phyloP scores from a whole-genome alignment of 2,329 filamentous ascomycete species.

The Graphilbum ipis-grandicollis region DNA sequence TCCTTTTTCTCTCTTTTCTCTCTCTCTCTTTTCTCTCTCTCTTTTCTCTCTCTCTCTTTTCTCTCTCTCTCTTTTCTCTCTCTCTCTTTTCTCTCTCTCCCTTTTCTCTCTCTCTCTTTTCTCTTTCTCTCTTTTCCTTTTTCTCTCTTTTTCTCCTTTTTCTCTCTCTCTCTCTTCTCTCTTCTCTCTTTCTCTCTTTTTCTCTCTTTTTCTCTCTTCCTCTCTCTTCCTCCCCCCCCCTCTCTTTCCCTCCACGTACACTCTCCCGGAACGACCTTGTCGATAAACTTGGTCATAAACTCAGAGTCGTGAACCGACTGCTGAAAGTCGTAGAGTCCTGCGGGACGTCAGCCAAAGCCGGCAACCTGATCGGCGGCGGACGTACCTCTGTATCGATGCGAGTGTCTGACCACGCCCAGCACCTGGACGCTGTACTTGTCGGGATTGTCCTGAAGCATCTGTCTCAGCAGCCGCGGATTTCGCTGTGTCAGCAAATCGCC shows the following conservation, averaged over 20 bases:
- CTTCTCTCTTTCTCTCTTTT: too few species aligned
- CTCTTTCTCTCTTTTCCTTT: too few species aligned
- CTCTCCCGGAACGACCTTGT: conserved; percentile 54
- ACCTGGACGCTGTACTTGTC: conserved; percentile 49
- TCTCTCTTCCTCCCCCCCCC: too few species aligned
- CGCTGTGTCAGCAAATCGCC: conserved; percentile 17
- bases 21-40: too few species aligned
- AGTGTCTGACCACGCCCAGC: conserved; percentile 57
- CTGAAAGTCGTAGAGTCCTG: conserved; percentile 69
- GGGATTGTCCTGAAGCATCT: conserved; percentile 53
- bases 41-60: too few species aligned
- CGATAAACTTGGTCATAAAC: conserved; percentile 54
- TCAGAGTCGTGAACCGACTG: conserved; percentile 51
- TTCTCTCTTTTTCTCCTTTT: too few species aligned
- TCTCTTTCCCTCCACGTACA: conserved; percentile 35
- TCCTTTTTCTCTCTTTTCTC: too few species aligned
- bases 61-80: too few species aligned
- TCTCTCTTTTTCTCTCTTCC: too few species aligned
- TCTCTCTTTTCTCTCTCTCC: too few species aligned
- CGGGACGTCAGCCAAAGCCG: neutral
- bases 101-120: too few species aligned
- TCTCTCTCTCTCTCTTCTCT: too few species aligned
- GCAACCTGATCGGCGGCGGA: neutral
- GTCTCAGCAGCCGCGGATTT: conserved; percentile 35
- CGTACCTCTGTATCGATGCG: conserved; percentile 66